A percentile compares a stretch with the other conserved stretches of the same genome.
Evolutionary conservation across 176 grass and related monocot genomes (phyloP).

Genomic region (Alopecurus myosuroides): DNA sequence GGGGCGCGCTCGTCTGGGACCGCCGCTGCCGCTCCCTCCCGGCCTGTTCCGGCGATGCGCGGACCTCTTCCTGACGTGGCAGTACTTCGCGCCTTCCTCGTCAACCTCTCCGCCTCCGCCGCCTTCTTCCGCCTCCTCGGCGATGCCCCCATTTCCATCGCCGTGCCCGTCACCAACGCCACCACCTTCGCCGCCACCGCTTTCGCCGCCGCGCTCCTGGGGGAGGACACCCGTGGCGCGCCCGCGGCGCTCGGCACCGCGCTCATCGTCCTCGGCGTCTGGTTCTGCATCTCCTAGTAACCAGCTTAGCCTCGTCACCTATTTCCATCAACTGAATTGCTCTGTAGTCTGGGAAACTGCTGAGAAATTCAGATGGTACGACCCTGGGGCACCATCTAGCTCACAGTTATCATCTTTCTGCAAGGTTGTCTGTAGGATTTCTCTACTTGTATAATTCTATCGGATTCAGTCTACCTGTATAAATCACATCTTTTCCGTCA

Average conservation of each 20-base stretch:
- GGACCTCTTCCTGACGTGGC: constrained; percentile 71
- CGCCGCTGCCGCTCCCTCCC: constrained; percentile 17
- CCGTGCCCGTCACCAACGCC: constrained; percentile 70
- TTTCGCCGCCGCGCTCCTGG: constrained; percentile 44
- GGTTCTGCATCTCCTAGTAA: constrained; percentile 70
- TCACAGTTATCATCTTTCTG: background rate
- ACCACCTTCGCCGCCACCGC: constrained; percentile 21
- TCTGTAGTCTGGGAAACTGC: background rate
- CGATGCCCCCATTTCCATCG: constrained; percentile 66
- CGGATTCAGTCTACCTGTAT: no score
- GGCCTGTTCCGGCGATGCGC: constrained; percentile 25
- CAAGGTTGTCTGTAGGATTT: background rate
- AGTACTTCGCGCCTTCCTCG: constrained; percentile 68
- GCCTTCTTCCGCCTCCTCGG: constrained; percentile 81
- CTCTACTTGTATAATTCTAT: background rate
- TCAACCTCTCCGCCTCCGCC: constrained; percentile 71
- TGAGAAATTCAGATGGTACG: no score
- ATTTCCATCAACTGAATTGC: background rate
- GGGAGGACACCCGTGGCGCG: constrained; percentile 45
- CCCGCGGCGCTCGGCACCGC: constrained; percentile 50
- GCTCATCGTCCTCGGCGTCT: constrained; percentile 68
- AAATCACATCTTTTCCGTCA: no score
- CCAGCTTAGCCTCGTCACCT: no score
- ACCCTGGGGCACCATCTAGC: background rate
- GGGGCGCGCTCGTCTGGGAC: constrained; percentile 65